Conservation (phyloP, 2,329 filamentous ascomycete species). For the Talaromyces atroroseus region DNA sequence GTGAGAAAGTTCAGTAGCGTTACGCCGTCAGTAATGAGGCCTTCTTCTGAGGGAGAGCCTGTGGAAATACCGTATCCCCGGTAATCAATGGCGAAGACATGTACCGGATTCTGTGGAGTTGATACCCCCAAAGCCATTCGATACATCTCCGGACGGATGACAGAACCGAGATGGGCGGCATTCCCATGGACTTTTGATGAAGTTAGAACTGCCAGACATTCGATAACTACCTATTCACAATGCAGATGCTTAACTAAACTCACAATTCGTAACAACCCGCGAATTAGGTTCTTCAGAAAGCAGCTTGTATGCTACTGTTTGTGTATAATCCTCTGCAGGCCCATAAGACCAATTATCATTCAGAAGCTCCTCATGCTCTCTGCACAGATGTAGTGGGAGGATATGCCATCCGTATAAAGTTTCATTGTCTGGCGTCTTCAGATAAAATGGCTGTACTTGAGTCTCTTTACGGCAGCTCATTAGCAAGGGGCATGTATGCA, state of each 20-base stretch:
- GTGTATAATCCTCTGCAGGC: conserved; percentile 41
- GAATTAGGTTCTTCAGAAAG: conserved; percentile 47
- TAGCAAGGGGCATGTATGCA: background rate
- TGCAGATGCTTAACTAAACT: background rate
- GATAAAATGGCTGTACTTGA: conserved; percentile 79
- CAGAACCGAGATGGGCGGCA: conserved; percentile 78
- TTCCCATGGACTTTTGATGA: conserved; percentile 52
- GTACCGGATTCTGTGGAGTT: conserved; percentile 55
- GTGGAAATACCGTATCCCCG: conserved; percentile 79
- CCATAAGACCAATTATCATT: conserved; percentile 51
- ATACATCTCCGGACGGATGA: conserved; percentile 69
- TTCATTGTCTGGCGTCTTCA: conserved; percentile 70
- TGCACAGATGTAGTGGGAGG: conserved; percentile 70
- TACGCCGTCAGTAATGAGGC: conserved; percentile 73
- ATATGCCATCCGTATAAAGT: conserved; percentile 87
- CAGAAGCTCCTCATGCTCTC: conserved; percentile 62
- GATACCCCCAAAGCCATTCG: conserved; percentile 69
- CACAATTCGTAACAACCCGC: conserved; percentile 47
- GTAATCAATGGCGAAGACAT: conserved; percentile 86
- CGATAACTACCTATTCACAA: background rate
- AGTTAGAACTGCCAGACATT: background rate
- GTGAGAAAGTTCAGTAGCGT: conserved; percentile 63
- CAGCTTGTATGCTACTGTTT: conserved; percentile 47
- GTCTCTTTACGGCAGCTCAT: conserved; percentile 52
- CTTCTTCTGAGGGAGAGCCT: conserved; percentile 72